Evolutionary conservation across 805 yeast species (phyloP), one percentile per base, ranked within the genome.

Genomic region (Hanseniaspora meyeri): DNA sequence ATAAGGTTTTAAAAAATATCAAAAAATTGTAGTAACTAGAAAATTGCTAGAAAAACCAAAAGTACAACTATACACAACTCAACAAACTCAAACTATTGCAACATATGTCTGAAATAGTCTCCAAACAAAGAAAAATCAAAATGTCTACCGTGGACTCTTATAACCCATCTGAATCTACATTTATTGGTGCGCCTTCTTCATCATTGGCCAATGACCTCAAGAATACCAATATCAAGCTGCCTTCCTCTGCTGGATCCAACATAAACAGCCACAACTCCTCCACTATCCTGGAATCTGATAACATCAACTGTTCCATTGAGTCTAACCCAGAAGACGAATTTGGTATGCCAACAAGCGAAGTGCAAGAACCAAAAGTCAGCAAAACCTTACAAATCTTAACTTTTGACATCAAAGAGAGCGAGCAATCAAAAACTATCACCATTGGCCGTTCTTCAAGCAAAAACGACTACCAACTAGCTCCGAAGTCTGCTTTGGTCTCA

Each of bases 361-460:
- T 32, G 7, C 38, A 32, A 46, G 29, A 46, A n/a, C 24, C 8
- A 37, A 37, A 36, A n/a, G 12, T 16, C 39, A 17, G 20, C 34
- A 42, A n/a, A 10, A 9, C 8, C 4, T 20, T 36, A 43, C 57
- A 47, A 29, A 52, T 24, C 48, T 59, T 19, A 61, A 53, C 62
- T 6, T 57, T 64, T 31, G 60, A 65, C 24, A 38, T 68, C 24
- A 61, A 65, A 5, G n/a, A 43, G 14, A 19, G 46, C 38, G 57
- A 54, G 27, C 57, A 54, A 19, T 48, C 51, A 9, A 53, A 53
- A 32, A 53, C 57, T 7, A 45, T 53, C 27, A 53, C 57, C 14
- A 59, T 68, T 36, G 72, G 72, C 4, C 62, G 72, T 27, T 66
- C 67, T 45, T 61, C 60, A 24, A 47, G 61, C n/a, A 60, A 61